Percentiles rank a stretch among this genome's conserved stretches.
Evolutionary conservation across 202 grass and related monocot genomes (phyloP).

Genomic region (Brachypodium distachyon): DNA sequence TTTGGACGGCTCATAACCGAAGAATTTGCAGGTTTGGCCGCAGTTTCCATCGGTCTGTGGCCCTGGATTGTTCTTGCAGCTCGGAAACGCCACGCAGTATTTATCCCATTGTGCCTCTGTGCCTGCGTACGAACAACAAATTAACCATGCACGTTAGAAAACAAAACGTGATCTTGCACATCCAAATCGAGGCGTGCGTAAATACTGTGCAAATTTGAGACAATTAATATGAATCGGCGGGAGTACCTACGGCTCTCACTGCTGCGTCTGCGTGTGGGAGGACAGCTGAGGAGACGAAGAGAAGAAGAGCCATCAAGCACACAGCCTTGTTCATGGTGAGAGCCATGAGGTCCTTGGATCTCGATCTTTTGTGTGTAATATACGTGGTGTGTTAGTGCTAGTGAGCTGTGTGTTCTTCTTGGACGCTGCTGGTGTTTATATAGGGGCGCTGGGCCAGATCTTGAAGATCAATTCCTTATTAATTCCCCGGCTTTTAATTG

Average conservation of each 20-base stretch:
- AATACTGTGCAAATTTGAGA: too few relatives aligned
- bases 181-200: too few relatives aligned
- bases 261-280: not conserved
- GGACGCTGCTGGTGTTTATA: not conserved
- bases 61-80: not conserved
- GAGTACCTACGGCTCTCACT: not conserved
- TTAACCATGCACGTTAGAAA: too few relatives aligned
- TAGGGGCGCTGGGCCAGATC: not conserved
- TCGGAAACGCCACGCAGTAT: not conserved
- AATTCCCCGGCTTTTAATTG: too few relatives aligned
- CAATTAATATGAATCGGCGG: too few relatives aligned
- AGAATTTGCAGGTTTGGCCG: not conserved
- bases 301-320: not conserved
- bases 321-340: not conserved
- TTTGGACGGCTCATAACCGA: not conserved
- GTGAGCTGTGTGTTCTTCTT: too few relatives aligned
- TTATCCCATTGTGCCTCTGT: not conserved
- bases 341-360: not conserved
- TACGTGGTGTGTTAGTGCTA: not conserved
- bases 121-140: not conserved
- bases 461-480: not conserved
- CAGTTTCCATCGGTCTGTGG: not conserved
- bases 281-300: not conserved
- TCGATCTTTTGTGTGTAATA: not conserved
- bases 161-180: too few relatives aligned